Base-by-base conservation (phyloP, 2,329 filamentous ascomycete genomes). In the Pezizomycotina sp. region DNA sequence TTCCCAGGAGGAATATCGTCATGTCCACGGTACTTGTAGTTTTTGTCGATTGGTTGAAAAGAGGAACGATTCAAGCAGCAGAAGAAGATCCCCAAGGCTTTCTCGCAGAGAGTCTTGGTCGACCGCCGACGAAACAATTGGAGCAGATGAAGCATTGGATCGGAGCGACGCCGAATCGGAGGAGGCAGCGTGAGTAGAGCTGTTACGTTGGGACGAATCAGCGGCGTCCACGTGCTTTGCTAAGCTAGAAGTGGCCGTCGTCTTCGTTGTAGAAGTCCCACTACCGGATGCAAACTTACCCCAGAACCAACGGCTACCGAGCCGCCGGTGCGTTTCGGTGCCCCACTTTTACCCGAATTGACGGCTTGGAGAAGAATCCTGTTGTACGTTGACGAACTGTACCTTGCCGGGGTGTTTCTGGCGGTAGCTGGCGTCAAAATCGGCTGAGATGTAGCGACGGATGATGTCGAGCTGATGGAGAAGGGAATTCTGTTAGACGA, bases 291-390 rank as follows among this genome's bases (percentile, higher is more conserved):
- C 29, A 22, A 44, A 44, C 35, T 31, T 39, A 21, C 34, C 34
- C 41, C 41, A 44, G 21, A 44, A 34, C 41, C 41, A 44, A 8
- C 36, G 40, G 4, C 41, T n/a, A n/a, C 41, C 8, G 40, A 33
- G 9, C 41, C 41, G 14, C 36, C 33, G n/a, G 39, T 36, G 5
- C 24, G 41, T 24, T 44, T 44, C 18, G 32, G 36, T 18, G 41
- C 32, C 4, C 19, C 32, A 27, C 31, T 36, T 5, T 36, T 34
- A 7, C 31, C 13, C n/a, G 25, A 27, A 9, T 22, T 27, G 12
- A 39, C 37, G 6, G 41, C 39, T 10, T 36, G 39, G 13, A 44
- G 36, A 10, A 44, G 36, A 22, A 44, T 33, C 6, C 36, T 32
- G 10, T 38, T 44, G 15, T 44, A 44, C 1, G 36, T 44, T 16